Conservation (phyloP, 2,329 filamentous ascomycete genomes). For the Alternaria sp. region DNA sequence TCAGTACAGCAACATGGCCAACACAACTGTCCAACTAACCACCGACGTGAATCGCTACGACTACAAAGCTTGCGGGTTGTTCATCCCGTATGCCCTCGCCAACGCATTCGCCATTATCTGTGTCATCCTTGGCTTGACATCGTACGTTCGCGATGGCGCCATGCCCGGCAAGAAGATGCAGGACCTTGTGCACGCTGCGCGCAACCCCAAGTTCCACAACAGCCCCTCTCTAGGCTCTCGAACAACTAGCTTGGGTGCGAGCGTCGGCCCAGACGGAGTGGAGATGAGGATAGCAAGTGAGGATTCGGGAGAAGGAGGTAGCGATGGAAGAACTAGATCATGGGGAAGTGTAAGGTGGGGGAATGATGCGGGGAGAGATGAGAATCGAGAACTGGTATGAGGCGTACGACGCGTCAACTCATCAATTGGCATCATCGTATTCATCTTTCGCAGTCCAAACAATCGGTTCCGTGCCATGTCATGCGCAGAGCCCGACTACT, state of each 20-base stretch:
- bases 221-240: neutral
- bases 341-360: neutral
- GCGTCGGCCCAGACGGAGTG: neutral
- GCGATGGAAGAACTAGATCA: neutral
- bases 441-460: neutral
- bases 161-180: constrained; percentile 21
- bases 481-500: too few relatives aligned
- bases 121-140: neutral
- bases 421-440: neutral
- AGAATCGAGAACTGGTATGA: neutral
- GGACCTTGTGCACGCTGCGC: constrained; percentile 13
- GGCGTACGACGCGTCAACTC: neutral
- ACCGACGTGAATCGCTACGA: neutral
- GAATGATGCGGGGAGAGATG: neutral
- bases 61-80: neutral
- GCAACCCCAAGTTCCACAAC: neutral
- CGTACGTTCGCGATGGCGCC: constrained; percentile 9
- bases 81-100: constrained; percentile 12
- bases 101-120: constrained; percentile 12
- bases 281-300: neutral
- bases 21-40: neutral
- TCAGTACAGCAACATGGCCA: neutral
- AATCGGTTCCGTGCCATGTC: too few relatives aligned
- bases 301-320: neutral
- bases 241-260: neutral